Base-by-base conservation (phyloP, 176 grass and related monocot genomes). In the Lolium rigidum region DNA sequence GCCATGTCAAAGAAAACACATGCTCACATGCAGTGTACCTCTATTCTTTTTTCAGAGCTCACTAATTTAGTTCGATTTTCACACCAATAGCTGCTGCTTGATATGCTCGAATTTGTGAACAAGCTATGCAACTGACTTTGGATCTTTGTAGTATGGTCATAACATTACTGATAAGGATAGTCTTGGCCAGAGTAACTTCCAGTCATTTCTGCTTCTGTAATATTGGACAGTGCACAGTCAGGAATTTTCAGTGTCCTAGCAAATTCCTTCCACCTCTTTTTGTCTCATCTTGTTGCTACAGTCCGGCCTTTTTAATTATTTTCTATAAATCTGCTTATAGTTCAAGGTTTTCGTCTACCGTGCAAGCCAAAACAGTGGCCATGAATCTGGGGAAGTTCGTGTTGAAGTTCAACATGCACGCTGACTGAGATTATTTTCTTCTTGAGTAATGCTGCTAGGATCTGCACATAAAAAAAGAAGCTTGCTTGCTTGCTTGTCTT, bases 71-170 rank as follows among this genome's bases (percentile, higher is more conserved):
- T 67, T 76, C 16, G 61, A 82, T 77, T 82, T 55, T 15, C 22
- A 67, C 37, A 10, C 38, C 14, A 37, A 67, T 77, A 88, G 96
- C 67, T 98, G 77, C 90, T 95, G 81, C 88, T 92, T 86, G 93
- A 95, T 90, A 86, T 98, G 85, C 90, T 98, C 90, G 91, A 92
- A 72, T 92, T 98, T 84, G 82, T 52, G 88, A 98, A 88, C 93
- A 98, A 95, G 91, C 90, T 68, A 59, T 92, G 41, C 89, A 83
- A 12, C 85, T 98, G 51, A 95, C 93, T 90, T 91, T 95, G 87
- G 95, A 98, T 72, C 74, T 95, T 85, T 92, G 95, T 89, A 95
- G 93, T 76, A 98, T 93, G 18, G 91, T 98, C 78, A 95, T 98
- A 78, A 98, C 91, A 78, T 93, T 98, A 41, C 65, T 98, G 93